phyloP scores from a whole-genome alignment of 2,329 filamentous ascomycete genomes.

The Penicillium sp. region DNA sequence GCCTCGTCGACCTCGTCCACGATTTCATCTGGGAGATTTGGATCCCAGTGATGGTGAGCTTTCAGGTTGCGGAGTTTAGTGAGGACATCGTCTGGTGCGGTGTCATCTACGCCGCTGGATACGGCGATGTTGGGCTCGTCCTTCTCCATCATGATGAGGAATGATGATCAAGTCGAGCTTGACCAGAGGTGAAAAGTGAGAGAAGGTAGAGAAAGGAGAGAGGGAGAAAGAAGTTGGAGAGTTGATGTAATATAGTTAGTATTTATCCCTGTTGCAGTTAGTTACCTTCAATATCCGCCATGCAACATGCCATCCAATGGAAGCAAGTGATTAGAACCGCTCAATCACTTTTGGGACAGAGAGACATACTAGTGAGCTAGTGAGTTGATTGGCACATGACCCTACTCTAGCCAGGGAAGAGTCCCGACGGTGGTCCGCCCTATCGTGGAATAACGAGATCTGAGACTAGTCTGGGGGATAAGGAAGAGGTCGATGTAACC shows the following conservation, averaged over 20 bases:
- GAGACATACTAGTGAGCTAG: not conserved
- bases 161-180: not conserved
- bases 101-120: constrained; percentile 24
- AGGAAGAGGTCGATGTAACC: constrained; percentile 16
- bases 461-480: constrained; percentile 3
- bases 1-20: constrained; percentile 64
- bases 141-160: constrained; percentile 19
- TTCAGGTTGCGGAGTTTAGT: constrained; percentile 59
- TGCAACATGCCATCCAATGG: not conserved
- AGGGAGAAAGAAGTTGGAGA: not conserved
- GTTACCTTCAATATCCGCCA: not conserved
- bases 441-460: constrained; percentile 15
- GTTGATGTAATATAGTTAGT: too few relatives aligned
- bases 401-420: not conserved
- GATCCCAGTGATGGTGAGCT: constrained; percentile 66
- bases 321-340: not conserved
- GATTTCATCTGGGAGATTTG: constrained; percentile 67
- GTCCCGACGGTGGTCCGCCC: constrained; percentile 17
- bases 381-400: not conserved
- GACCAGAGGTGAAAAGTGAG: not conserved
- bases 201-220: not conserved
- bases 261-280: too few relatives aligned
- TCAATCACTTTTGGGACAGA: not conserved
- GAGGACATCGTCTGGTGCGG: constrained; percentile 29
- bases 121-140: constrained; percentile 25